Percentiles rank a stretch among this genome's conserved stretches.
phyloP scores from a whole-genome alignment of 2,329 filamentous ascomycete species.

The Fusarium annulatum region DNA sequence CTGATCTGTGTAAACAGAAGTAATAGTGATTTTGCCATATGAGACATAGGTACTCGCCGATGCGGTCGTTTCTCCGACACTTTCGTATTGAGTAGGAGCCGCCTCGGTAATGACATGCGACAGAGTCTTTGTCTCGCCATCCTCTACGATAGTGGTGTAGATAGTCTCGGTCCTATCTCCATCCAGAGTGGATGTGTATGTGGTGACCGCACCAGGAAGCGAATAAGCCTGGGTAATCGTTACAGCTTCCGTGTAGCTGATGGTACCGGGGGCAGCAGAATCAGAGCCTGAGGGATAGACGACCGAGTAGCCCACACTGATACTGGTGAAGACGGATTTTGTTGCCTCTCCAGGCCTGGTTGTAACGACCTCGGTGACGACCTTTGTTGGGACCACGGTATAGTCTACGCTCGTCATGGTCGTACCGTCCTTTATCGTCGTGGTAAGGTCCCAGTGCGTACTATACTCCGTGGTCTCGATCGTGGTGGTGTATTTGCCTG shows the following conservation, averaged over 20 bases:
- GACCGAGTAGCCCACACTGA: constrained; percentile 22
- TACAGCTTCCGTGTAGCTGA: constrained; percentile 6
- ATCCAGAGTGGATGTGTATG: constrained; percentile 9
- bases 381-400: constrained; percentile 24
- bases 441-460: constrained; percentile 19
- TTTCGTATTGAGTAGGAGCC: constrained; percentile 18
- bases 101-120: constrained; percentile 15
- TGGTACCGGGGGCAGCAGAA: neutral
- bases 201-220: constrained; percentile 10
- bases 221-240: constrained; percentile 22
- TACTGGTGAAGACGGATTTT: constrained; percentile 3
- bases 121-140: constrained; percentile 22
- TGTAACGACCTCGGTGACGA: constrained; percentile 16
- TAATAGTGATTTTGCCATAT: constrained; percentile 42
- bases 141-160: constrained; percentile 19
- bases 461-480: constrained; percentile 26
- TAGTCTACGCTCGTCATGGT: constrained; percentile 12
- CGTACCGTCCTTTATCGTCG: constrained; percentile 18
- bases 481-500: constrained; percentile 34
- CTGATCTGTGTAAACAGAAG: constrained; percentile 35
- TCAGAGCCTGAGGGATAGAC: constrained; percentile 9
- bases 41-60: constrained; percentile 40
- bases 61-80: constrained; percentile 39
- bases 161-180: constrained; percentile 12
- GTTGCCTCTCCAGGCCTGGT: constrained; percentile 15